These are phyloP conservation scores for Tuber indicum DNA, from an alignment of 495 filamentous ascomycete genomes.

Conservation along the genomic window DNA sequence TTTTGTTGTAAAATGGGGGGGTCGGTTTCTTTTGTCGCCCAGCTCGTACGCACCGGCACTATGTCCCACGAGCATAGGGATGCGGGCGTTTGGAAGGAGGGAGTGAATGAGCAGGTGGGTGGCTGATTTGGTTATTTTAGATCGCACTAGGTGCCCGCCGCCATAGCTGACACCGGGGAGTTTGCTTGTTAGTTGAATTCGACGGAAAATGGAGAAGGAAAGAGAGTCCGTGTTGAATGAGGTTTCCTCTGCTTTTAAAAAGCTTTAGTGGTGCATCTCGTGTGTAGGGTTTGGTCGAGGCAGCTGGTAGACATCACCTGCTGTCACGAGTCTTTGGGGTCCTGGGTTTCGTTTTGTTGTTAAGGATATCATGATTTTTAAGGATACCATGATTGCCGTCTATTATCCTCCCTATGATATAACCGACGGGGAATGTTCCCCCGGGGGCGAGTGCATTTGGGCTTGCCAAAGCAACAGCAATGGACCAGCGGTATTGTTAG, in stretches of 20 bases:
- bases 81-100: conserved; percentile 43
- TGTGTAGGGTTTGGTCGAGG: background rate
- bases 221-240: background rate
- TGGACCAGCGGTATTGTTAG: too few relatives aligned
- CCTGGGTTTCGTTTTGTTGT: too few relatives aligned
- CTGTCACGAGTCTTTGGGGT: background rate
- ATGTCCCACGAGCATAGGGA: conserved; percentile 63
- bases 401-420: too few relatives aligned
- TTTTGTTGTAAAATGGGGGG: too few relatives aligned
- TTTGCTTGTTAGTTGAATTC: too few relatives aligned
- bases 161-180: conserved; percentile 57
- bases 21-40: too few relatives aligned
- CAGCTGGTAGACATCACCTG: background rate
- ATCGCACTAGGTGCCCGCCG: conserved; percentile 83
- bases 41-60: conserved; percentile 68
- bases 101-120: conserved; percentile 49
- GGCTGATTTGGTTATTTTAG: conserved; percentile 52
- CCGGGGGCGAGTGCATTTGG: too few relatives aligned
- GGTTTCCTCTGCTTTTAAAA: background rate
- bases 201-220: background rate
- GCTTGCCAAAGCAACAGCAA: too few relatives aligned
- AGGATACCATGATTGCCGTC: too few relatives aligned
- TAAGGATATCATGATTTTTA: too few relatives aligned
- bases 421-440: too few relatives aligned
- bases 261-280: background rate